A percentile compares a stretch with the other conserved stretches of the same genome.
Evolutionary conservation across 169 alveolate genomes (phyloP).

Genomic region (Eimeria maxima): DNA sequence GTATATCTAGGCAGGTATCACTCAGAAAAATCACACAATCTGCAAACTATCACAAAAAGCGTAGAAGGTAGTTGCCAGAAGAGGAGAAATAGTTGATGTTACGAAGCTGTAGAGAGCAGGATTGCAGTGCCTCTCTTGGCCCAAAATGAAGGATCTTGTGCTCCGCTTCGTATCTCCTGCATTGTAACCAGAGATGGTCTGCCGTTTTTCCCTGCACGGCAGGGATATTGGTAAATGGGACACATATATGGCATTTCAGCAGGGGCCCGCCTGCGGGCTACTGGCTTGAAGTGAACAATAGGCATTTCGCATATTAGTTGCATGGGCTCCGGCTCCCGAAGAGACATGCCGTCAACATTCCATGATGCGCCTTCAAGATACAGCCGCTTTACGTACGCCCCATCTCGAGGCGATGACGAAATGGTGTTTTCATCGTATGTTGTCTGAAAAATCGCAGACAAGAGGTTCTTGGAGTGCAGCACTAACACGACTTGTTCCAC

Average conservation of each 20-base stretch:
- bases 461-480: background rate
- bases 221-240: slow-evolving; percentile 95
- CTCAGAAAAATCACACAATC: background rate
- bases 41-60: background rate
- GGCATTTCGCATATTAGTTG: slow-evolving; percentile 94
- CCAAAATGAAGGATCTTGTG: slow-evolving; percentile 93
- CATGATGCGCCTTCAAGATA: slow-evolving; percentile 97
- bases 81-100: background rate
- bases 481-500: background rate
- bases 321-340: slow-evolving; percentile 95
- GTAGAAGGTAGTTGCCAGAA: background rate
- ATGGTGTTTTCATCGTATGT: slow-evolving; percentile 89
- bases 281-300: slow-evolving; percentile 95
- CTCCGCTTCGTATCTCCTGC: slow-evolving; percentile 93
- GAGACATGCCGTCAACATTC: slow-evolving; percentile 93
- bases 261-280: slow-evolving; percentile 90
- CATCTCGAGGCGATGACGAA: slow-evolving; percentile 93
- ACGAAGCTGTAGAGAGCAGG: slow-evolving; percentile 87
- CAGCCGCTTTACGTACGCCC: slow-evolving; percentile 94
- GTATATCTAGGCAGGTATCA: background rate
- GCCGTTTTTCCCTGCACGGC: slow-evolving; percentile 90
- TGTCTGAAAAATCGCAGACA: slow-evolving; percentile 67
- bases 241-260: slow-evolving; percentile 91
- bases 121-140: slow-evolving; percentile 96
- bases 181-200: slow-evolving; percentile 90